phyloP scores from a whole-genome alignment of 1,284 basidiomycete species.

The Xerocomus amazonicus region DNA sequence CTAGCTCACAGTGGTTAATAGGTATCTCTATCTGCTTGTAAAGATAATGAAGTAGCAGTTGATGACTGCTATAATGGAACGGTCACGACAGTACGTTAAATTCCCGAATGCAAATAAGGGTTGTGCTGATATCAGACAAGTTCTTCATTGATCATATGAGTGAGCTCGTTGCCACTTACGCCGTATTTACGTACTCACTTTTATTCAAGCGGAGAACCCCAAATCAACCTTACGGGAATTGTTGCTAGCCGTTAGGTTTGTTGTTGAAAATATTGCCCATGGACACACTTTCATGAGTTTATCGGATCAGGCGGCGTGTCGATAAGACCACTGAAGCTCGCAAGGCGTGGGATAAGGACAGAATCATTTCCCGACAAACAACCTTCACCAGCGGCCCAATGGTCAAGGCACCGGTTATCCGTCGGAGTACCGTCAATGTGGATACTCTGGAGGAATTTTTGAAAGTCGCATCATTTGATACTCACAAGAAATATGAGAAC shows the following conservation, averaged over 20 bases:
- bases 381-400: conserved; percentile 14
- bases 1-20: conserved; percentile 1
- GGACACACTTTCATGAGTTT: background rate
- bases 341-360: conserved; percentile 5
- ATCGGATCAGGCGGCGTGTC: conserved; percentile 17
- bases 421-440: conserved; percentile 14
- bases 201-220: conserved; percentile 17
- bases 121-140: conserved; percentile 11
- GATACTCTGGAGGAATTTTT: conserved; percentile 6
- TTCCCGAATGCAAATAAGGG: background rate
- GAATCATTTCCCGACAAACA: conserved; percentile 9
- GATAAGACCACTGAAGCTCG: conserved; percentile 19
- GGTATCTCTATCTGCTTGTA: conserved; percentile 31
- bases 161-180: conserved; percentile 9
- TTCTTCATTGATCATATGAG: conserved; percentile 30
- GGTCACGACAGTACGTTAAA: conserved; percentile 19
- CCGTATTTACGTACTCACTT: background rate
- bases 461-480: background rate
- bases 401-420: conserved; percentile 5
- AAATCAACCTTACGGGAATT: conserved; percentile 23
- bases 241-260: conserved; percentile 24
- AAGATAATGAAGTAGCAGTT: conserved; percentile 23
- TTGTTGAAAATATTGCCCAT: background rate
- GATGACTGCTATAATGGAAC: conserved; percentile 18
- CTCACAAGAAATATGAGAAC: background rate